Evolutionary conservation across 805 yeast species (phyloP).

Genomic region (Schizosaccharomyces lindneri): DNA sequence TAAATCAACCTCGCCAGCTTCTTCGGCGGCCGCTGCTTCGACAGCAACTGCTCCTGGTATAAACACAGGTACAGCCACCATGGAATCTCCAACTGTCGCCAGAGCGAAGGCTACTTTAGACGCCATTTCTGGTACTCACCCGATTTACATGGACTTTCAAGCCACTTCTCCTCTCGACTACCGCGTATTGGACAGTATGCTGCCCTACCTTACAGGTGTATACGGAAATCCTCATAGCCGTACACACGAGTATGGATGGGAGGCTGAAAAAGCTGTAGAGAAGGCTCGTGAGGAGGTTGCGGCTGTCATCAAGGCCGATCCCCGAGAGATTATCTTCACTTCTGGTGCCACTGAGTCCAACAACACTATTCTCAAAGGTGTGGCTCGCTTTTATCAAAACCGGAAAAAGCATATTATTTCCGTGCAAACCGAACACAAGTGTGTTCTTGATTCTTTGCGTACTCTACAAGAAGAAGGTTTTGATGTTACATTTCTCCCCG

Average conservation of each 20-base stretch:
- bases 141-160: constrained; percentile 90
- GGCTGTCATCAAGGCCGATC: constrained; percentile 65
- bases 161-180: constrained; percentile 98
- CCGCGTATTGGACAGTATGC: constrained; percentile 72
- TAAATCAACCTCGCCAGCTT: too few relatives aligned
- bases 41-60: neutral
- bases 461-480: constrained; percentile 90
- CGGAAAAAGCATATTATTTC: constrained; percentile 87
- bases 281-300: constrained; percentile 67
- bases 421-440: constrained; percentile 91
- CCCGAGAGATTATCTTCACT: constrained; percentile 89
- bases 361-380: constrained; percentile 87
- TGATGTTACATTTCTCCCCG: constrained; percentile 83
- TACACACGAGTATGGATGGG: constrained; percentile 98
- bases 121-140: constrained; percentile 21
- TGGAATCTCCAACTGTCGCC: neutral
- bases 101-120: neutral
- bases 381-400: constrained; percentile 72
- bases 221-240: constrained; percentile 96
- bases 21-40: neutral
- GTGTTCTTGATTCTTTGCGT: constrained; percentile 92
- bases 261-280: constrained; percentile 80
- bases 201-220: constrained; percentile 65
- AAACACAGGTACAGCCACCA: neutral
- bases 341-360: constrained; percentile 96